These are phyloP conservation scores for Komagataella populi DNA, from an alignment of 805 yeast genomes.

Conservation along the genomic window DNA sequence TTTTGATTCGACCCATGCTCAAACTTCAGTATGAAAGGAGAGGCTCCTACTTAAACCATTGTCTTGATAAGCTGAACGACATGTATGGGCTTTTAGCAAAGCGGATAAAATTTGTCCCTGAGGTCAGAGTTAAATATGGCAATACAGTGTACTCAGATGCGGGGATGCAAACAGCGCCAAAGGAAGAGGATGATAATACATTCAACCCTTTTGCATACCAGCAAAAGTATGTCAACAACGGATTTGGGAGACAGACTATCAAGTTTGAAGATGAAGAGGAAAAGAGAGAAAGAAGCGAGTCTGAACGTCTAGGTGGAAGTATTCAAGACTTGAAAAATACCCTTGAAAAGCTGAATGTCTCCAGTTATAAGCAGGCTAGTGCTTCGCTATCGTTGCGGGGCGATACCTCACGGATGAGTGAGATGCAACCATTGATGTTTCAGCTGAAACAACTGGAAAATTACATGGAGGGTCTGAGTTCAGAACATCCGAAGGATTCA, in stretches of 20 bases:
- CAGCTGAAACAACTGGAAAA: constrained; percentile 18
- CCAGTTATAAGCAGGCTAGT: constrained; percentile 10
- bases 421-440: constrained; percentile 9
- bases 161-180: constrained; percentile 12
- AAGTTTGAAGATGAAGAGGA: constrained; percentile 12
- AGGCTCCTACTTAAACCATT: constrained; percentile 15
- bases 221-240: background rate
- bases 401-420: constrained; percentile 8
- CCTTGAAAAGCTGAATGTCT: constrained; percentile 12
- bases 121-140: constrained; percentile 27
- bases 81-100: constrained; percentile 15
- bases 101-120: constrained; percentile 20
- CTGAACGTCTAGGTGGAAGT: constrained; percentile 8
- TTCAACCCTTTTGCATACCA: background rate
- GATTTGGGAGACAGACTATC: constrained; percentile 6
- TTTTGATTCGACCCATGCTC: constrained; percentile 26
- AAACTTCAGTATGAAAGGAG: constrained; percentile 25
- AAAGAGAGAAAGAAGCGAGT: constrained; percentile 6
- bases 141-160: constrained; percentile 23
- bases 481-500: constrained; percentile 20
- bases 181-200: constrained; percentile 6
- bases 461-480: constrained; percentile 15
- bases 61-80: constrained; percentile 13
- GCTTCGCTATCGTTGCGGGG: background rate
- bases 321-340: constrained; percentile 15